phyloP scores from a whole-genome alignment of 1,284 basidiomycete species.

The Ganoderma lingzhi region DNA sequence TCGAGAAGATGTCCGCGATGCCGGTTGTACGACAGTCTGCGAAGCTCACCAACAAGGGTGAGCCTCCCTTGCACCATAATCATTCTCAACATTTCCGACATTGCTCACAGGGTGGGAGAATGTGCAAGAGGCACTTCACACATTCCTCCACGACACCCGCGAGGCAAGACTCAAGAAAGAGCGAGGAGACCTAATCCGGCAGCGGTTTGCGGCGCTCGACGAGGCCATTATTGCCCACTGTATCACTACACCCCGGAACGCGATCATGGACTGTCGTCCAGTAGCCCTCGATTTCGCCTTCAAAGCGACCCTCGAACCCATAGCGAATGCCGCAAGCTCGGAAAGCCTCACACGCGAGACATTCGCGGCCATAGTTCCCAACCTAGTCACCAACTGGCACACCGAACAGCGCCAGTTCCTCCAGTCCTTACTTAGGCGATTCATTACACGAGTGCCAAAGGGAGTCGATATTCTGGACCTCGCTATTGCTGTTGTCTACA shows the following conservation, averaged over 20 bases:
- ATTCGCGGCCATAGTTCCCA: conserved; percentile 12
- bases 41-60: conserved; percentile 12
- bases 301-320: not conserved
- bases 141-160: conserved; percentile 4
- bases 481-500: conserved; percentile 17
- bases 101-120: conserved; percentile 6
- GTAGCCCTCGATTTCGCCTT: conserved; percentile 17
- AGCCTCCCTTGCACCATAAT: not conserved
- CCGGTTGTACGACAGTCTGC: conserved; percentile 13
- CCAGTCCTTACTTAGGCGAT: not conserved
- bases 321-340: conserved; percentile 10
- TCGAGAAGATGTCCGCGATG: conserved; percentile 10
- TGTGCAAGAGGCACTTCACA: not conserved
- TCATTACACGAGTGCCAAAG: not conserved
- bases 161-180: conserved; percentile 2
- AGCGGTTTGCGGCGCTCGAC: conserved; percentile 15
- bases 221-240: conserved; percentile 13
- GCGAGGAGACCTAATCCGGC: not conserved
- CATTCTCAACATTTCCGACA: no score
- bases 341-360: conserved; percentile 8
- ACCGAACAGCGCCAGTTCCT: conserved; percentile 9
- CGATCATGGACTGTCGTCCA: conserved; percentile 13
- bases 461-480: conserved; percentile 17
- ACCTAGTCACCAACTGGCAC: conserved; percentile 3
- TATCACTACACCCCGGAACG: conserved; percentile 10